phyloP scores from a whole-genome alignment of 208 protist species.

The Naegleria fowleri region DNA sequence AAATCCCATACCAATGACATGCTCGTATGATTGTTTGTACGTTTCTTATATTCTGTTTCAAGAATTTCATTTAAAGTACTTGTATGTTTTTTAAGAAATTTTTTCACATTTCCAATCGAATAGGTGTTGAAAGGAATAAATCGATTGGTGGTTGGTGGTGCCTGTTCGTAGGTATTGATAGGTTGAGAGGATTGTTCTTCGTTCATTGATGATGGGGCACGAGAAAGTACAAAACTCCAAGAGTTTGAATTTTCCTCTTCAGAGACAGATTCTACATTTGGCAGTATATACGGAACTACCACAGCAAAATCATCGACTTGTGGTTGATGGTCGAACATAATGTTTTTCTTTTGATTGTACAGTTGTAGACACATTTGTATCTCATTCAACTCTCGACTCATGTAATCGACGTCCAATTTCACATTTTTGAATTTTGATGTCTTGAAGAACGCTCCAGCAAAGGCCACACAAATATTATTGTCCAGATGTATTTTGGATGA shows the following conservation, averaged over 20 bases:
- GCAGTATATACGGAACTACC: not conserved
- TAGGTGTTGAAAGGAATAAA: not conserved
- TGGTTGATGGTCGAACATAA: not conserved
- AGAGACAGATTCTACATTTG: not conserved
- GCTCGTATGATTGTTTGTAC: not conserved
- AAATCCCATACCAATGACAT: conserved; percentile 9
- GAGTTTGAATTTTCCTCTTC: not conserved
- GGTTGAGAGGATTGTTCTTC: not conserved
- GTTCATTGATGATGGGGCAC: not conserved
- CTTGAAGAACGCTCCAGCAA: not conserved
- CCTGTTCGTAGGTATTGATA: not conserved
- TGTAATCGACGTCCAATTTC: not conserved
- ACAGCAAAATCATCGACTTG: not conserved
- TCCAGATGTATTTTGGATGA: not conserved
- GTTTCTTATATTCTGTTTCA: not conserved
- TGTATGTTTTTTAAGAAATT: not conserved
- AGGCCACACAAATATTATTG: not conserved
- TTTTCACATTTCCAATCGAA: not conserved
- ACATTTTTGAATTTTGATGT: not conserved
- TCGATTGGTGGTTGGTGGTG: not conserved
- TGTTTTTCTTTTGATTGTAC: not conserved
- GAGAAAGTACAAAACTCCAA: not conserved
- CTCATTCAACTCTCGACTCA: not conserved
- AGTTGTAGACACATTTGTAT: not conserved
- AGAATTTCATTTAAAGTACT: not conserved